Percentiles rank a stretch among this genome's conserved stretches.
Evolutionary conservation across 805 yeast genomes (phyloP).

Genomic region (Komagataella populi): DNA sequence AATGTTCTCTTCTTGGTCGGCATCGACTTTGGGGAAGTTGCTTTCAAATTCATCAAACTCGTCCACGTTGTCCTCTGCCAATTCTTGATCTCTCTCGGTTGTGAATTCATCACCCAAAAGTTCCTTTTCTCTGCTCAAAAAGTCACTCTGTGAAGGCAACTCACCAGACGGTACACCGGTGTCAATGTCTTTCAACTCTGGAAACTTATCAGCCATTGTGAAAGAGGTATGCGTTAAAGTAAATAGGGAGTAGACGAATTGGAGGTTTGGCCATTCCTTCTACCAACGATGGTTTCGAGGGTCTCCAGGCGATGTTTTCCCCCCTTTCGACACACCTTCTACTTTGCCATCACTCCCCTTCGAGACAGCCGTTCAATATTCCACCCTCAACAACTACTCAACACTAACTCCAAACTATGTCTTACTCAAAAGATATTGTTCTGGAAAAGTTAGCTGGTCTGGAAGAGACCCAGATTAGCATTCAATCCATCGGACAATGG

Average conservation of each 20-base stretch:
- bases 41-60: slow-evolving; percentile 48
- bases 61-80: slow-evolving; percentile 23
- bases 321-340: not conserved
- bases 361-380: not conserved
- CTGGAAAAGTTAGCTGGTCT: slow-evolving; percentile 29
- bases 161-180: slow-evolving; percentile 17
- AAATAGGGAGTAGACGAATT: not conserved
- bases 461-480: slow-evolving; percentile 57
- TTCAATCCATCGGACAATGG: slow-evolving; percentile 67
- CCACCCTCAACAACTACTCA: not conserved
- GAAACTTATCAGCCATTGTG: slow-evolving; percentile 63
- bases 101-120: slow-evolving; percentile 59
- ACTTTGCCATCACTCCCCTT: not conserved
- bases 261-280: not conserved
- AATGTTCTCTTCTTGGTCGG: slow-evolving; percentile 8
- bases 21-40: slow-evolving; percentile 48
- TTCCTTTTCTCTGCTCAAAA: slow-evolving; percentile 56
- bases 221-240: not conserved
- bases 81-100: slow-evolving; percentile 45
- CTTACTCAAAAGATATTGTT: slow-evolving; percentile 38
- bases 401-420: slow-evolving; percentile 17
- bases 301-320: not conserved
- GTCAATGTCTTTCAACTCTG: slow-evolving; percentile 42
- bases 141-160: slow-evolving; percentile 33
- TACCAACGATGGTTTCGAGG: not conserved